Evolutionary conservation across 345 rosid genomes (phyloP), one percentile per base, ranked within the genome.

Genomic region (Salix suchowensis): DNA sequence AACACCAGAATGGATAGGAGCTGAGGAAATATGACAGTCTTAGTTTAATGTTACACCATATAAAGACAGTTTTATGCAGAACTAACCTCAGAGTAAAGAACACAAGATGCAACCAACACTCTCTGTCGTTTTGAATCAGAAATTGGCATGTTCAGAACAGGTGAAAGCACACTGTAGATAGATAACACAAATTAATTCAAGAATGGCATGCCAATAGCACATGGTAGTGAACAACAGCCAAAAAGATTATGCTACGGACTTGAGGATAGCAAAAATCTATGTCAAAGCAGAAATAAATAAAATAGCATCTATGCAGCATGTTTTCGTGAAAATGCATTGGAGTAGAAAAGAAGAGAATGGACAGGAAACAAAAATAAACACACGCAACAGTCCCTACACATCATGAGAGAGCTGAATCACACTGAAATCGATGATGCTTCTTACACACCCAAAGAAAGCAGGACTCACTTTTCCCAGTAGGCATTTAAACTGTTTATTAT

Each of bases 61-160:
- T 50, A 73, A 74, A 73, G 40, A 75, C 55, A 78, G 65, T 72
- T 77, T 65, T 79, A 80, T 24, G 69, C 46, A 79, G 74, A 86
- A 88, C 98, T 81, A 83, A 96, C 99, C 99, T 96, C 99, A 52
- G 99, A 92, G 86, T 89, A 96, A 16, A 96, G 93, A 84, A 96
- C 93, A 83, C 99, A 96, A 68, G 97, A 89, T 42, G 98, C 95
- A 77, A 94, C 99, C 87, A 96, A 82, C 77, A 96, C 99, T 86
- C 98, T 86, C 79, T 92, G 99, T 82, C 98, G 87, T 88, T 92
- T 96, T 74, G 99, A 96, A 82, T 96, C 99, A 44, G 98, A 89
- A 83, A 92, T 88, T 68, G 97, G 97, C 97, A 96, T 92, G 86
- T 96, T 96, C 71, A 96, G 81, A 80, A 94, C 85, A 68, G 99